Percentiles rank a stretch among this genome's conserved stretches.
phyloP scores from a whole-genome alignment of 1,139 yeast species.

The Insectozyma bohioensis region DNA sequence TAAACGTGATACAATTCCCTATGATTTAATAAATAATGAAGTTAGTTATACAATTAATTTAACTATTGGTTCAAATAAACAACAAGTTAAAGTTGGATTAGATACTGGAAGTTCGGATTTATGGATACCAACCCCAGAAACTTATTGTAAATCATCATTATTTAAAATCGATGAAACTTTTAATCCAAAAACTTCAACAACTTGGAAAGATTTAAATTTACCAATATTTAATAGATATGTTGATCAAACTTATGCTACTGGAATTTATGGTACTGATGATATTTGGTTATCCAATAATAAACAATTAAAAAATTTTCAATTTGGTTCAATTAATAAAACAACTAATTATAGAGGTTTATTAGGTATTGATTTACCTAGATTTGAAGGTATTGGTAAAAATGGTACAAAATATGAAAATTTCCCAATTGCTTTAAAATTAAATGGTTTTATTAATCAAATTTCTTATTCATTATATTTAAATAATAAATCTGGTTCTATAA shows the following conservation, averaged over 20 bases:
- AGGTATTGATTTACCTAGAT: slow-evolving; percentile 20
- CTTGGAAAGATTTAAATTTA: slow-evolving; percentile 11
- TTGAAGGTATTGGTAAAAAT: slow-evolving; percentile 9
- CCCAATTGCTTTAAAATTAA: slow-evolving; percentile 25
- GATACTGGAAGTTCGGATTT: slow-evolving; percentile 31
- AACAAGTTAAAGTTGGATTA: slow-evolving; percentile 18
- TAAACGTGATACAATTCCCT: slow-evolving; percentile 3
- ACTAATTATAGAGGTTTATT: slow-evolving; percentile 16
- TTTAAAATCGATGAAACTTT: too few species aligned
- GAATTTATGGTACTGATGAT: slow-evolving; percentile 55
- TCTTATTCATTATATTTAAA: slow-evolving; percentile 36
- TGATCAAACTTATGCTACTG: slow-evolving; percentile 32
- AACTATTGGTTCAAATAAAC: slow-evolving; percentile 22
- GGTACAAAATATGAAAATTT: slow-evolving; percentile 26
- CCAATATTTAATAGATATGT: slow-evolving; percentile 10
- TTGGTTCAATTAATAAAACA: slow-evolving; percentile 17
- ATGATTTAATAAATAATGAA: too few species aligned
- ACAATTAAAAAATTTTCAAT: slow-evolving; percentile 14
- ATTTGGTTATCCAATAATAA: too few species aligned
- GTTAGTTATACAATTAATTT: too few species aligned
- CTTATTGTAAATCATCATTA: slow-evolving; percentile 10
- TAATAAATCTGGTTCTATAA: slow-evolving; percentile 19
- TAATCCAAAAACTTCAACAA: slow-evolving; percentile 10
- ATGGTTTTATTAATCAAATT: slow-evolving; percentile 48
- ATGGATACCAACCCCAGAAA: slow-evolving; percentile 18